These are phyloP conservation scores for Suhomyces sp. DNA, from an alignment of 805 yeast species.

Conservation along the genomic window DNA sequence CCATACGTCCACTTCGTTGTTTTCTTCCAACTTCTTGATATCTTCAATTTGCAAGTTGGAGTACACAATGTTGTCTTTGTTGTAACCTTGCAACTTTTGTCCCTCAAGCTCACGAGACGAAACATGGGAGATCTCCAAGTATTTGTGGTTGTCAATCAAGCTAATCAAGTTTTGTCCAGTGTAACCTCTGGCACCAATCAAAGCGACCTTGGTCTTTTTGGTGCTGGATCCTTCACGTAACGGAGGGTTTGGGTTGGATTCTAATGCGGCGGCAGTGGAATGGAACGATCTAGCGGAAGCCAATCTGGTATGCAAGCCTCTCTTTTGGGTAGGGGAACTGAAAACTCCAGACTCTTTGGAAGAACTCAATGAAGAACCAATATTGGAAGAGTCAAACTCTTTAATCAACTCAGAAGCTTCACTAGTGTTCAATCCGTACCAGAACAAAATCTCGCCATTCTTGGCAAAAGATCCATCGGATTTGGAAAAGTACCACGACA, in stretches of 20 bases:
- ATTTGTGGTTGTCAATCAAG: conserved; percentile 83
- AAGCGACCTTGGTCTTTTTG: conserved; percentile 70
- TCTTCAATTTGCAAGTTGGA: conserved; percentile 88
- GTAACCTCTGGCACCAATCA: conserved; percentile 97
- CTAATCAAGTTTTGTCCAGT: conserved; percentile 93
- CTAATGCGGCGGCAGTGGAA: conserved; percentile 19
- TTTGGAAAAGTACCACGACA: conserved; percentile 86
- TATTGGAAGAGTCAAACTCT: conserved; percentile 38
- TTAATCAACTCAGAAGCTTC: conserved; percentile 63
- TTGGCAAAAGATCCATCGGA: conserved; percentile 93
- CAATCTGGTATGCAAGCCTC: conserved; percentile 47
- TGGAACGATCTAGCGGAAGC: conserved; percentile 6
- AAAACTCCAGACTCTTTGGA: conserved; percentile 47
- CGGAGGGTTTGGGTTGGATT: conserved; percentile 71
- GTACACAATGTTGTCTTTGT: conserved; percentile 73
- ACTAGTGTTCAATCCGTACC: conserved; percentile 83
- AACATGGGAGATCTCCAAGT: conserved; percentile 84
- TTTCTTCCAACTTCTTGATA: conserved; percentile 70
- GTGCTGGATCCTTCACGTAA: conserved; percentile 59
- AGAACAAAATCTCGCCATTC: conserved; percentile 85
- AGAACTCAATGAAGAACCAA: conserved; percentile 35
- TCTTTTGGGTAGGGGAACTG: conserved; percentile 44
- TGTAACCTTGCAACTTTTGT: conserved; percentile 80
- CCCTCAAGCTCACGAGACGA: conserved; percentile 95
- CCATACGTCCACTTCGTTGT: conserved; percentile 88